Percentiles rank a stretch among this genome's conserved stretches.
phyloP scores from a whole-genome alignment of 1,139 yeast species.

The Geotrichum restrictum region DNA sequence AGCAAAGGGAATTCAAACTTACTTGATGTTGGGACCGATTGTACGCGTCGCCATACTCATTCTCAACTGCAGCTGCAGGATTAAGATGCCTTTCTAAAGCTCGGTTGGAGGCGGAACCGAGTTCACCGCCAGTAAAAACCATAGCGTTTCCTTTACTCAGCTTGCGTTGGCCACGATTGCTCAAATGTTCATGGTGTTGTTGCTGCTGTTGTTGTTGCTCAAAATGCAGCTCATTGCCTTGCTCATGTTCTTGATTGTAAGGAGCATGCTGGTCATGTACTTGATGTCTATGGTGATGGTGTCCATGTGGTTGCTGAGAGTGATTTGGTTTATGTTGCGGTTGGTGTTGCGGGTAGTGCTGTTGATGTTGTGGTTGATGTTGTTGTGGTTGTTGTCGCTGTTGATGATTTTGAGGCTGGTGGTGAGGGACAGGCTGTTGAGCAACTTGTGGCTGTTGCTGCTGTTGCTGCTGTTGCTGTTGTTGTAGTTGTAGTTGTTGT shows the following conservation, averaged over 20 bases:
- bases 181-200: constrained; percentile 3
- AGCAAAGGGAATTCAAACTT: neutral
- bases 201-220: constrained; percentile 12
- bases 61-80: neutral
- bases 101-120: too few species aligned
- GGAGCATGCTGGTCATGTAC: neutral
- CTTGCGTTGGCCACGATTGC: too few species aligned
- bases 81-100: too few species aligned
- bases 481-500: constrained; percentile 4
- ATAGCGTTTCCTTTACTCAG: too few species aligned
- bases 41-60: neutral
- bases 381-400: constrained; percentile 15
- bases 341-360: constrained; percentile 12
- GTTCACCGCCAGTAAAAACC: too few species aligned
- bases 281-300: too few species aligned
- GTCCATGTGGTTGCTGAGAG: neutral
- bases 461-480: constrained; percentile 21
- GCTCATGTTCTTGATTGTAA: neutral
- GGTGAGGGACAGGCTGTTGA: constrained; percentile 9
- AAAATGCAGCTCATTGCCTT: neutral
- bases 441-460: constrained; percentile 6
- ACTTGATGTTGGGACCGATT: neutral
- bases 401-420: constrained; percentile 17
- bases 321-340: neutral
- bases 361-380: constrained; percentile 6